A percentile compares a stretch with the other conserved stretches of the same genome.
Conservation (phyloP, 2,329 filamentous ascomycete genomes). For the Tolypocladium nubicola region DNA sequence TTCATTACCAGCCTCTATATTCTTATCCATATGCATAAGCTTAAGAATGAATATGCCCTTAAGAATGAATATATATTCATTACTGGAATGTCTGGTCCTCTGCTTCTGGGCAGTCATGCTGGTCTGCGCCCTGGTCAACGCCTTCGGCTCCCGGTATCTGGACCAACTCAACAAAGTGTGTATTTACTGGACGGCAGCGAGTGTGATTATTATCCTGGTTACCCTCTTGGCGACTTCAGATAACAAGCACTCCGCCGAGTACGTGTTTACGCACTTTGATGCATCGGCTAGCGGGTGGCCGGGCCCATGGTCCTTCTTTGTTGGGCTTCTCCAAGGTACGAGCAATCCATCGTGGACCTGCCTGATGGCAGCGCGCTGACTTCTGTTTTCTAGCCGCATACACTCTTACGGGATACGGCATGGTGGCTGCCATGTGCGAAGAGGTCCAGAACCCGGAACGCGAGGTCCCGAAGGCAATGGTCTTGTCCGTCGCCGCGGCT, state of each 20-base stretch:
- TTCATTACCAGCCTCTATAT: too few relatives aligned
- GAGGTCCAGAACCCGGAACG: conserved; percentile 50
- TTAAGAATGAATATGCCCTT: too few relatives aligned
- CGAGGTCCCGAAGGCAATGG: conserved; percentile 57
- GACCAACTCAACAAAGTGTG: conserved; percentile 60
- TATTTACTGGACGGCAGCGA: conserved; percentile 61
- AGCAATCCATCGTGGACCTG: not conserved
- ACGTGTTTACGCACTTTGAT: conserved; percentile 59
- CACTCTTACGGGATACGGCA: conserved; percentile 37
- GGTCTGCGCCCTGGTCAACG: conserved; percentile 55
- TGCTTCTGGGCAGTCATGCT: conserved; percentile 61
- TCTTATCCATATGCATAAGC: too few relatives aligned
- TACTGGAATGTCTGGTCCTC: too few relatives aligned
- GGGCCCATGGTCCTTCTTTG: conserved; percentile 48
- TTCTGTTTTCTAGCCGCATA: conserved; percentile 27
- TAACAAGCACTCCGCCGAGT: conserved; percentile 43
- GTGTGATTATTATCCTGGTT: conserved; percentile 61
- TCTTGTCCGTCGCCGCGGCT: conserved; percentile 54
- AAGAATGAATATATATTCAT: too few relatives aligned
- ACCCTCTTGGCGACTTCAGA: conserved; percentile 57
- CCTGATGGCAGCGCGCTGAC: not conserved
- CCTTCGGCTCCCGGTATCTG: conserved; percentile 46
- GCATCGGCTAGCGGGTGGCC: conserved; percentile 62
- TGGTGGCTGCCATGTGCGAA: conserved; percentile 43
- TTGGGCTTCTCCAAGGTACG: conserved; percentile 40